Percentiles rank a stretch among this genome's conserved stretches.
phyloP scores from a whole-genome alignment of 176 grass and related monocot species.

The Echinochloa phyllopogon region DNA sequence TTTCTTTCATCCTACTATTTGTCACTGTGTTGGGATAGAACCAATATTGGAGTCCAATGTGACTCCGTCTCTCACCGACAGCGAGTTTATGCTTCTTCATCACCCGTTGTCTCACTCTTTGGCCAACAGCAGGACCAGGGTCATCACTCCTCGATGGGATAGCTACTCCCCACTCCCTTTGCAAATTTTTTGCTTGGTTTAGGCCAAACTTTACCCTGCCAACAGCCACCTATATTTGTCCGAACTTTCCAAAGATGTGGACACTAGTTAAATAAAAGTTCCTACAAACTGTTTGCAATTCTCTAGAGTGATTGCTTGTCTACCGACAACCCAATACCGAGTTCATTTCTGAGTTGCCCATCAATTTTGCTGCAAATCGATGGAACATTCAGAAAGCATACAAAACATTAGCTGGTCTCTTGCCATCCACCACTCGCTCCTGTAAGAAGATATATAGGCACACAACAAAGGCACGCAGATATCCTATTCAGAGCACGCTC shows the following conservation, averaged over 20 bases:
- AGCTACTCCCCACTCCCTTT: not conserved
- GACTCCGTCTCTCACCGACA: not conserved
- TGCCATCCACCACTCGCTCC: too few relatives aligned
- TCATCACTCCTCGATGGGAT: not conserved
- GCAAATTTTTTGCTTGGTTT: not conserved
- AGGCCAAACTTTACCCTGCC: not conserved
- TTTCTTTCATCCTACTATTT: not conserved
- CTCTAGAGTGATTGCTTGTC: not conserved
- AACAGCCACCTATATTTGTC: not conserved
- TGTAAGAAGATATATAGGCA: too few relatives aligned
- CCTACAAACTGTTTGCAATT: not conserved
- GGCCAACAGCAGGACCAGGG: not conserved
- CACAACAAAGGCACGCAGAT: too few relatives aligned
- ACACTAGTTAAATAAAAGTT: not conserved
- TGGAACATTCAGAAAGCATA: not conserved
- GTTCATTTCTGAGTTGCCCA: not conserved
- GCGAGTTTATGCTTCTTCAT: not conserved
- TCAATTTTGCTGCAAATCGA: not conserved
- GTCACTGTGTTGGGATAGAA: not conserved
- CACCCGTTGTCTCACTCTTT: not conserved
- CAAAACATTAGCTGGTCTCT: too few relatives aligned
- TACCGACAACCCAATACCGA: not conserved
- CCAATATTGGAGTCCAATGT: not conserved
- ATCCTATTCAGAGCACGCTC: not conserved
- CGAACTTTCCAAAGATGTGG: not conserved